Evolutionary conservation across 495 filamentous ascomycete species (phyloP), one percentile per base, ranked within the genome.

Genomic region (Pseudotulostoma volvatum): DNA sequence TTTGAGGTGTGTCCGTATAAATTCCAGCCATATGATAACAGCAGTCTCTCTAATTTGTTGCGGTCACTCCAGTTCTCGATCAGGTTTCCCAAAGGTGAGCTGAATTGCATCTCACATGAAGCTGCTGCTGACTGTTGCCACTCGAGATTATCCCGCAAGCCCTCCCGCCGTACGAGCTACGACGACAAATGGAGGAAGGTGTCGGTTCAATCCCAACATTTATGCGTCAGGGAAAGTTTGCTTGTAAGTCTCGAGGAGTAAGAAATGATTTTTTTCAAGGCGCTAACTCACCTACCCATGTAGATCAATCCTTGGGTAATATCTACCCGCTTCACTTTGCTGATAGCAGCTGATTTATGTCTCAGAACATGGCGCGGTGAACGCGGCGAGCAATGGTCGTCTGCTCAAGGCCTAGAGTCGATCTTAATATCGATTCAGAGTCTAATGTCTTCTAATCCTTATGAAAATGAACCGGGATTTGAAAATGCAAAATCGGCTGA

Each of bases 131-230:
- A 11, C 14, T 35, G 0, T 11, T 11, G 5, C 23, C 9, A 18
- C 25, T 35, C 25, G 17, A 88, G 87, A 93, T 9, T 97, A 97
- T 49, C 90, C 90, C 9, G 77, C 73, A 36, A 86, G 77, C 41
- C 76, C 87, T 2, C 90, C 90, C 1, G 48, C 45, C 2, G 86
- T 96, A 9, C 74, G 56, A 5, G 74, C 79, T 4, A 66, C 75
- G 28, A 95, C 92, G 1, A 97, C 90, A 2, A 95, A 96, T 54
- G 66, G 68, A 13, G 92, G 90, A 18, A 63, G 77, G 37, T 84
- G 77, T 49, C 77, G 90, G 3, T 97, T 95, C 66, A 94, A 94
- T 48, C 90, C 90, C 7, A 97, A 97, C 53, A 93, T 97, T 44
- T 97, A 97, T 53, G 73, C 84, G 3, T 70, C 57, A 21, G 90